A percentile compares a stretch with the other conserved stretches of the same genome.
phyloP scores from a whole-genome alignment of 345 rosid species.

The Aegle marmelos region DNA sequence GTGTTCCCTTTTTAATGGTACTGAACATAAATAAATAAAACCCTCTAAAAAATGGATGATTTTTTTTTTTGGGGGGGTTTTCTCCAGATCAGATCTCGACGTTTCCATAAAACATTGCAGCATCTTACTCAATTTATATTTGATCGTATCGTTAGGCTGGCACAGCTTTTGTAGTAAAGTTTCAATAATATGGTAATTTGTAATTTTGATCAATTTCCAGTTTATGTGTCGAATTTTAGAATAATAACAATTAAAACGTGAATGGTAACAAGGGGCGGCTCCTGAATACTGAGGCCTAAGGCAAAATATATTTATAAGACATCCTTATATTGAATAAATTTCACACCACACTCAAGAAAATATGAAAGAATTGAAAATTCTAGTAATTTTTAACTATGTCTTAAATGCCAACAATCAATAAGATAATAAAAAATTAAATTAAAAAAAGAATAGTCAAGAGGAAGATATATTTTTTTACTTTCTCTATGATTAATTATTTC shows the following conservation, averaged over 20 bases:
- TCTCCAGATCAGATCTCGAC: conserved; percentile 12
- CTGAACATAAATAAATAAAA: background rate
- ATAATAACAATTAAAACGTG: too few species aligned
- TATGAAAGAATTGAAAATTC: fast-evolving
- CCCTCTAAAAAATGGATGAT: background rate
- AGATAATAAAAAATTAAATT: too few species aligned
- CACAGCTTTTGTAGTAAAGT: background rate
- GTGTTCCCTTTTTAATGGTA: background rate
- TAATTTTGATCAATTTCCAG: too few species aligned
- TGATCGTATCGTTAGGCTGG: background rate
- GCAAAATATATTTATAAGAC: too few species aligned
- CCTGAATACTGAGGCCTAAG: fast-evolving
- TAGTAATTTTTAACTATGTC: too few species aligned
- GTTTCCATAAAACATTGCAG: background rate
- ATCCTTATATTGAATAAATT: too few species aligned
- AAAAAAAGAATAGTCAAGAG: too few species aligned
- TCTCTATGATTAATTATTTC: too few species aligned
- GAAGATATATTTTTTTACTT: too few species aligned
- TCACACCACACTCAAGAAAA: too few species aligned
- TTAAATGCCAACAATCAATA: too few species aligned
- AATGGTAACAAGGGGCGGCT: too few species aligned
- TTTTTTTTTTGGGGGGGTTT: background rate
- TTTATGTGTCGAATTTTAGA: background rate
- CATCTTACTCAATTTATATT: background rate
- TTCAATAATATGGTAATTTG: background rate